These are phyloP conservation scores for Corylus americana DNA, from an alignment of 306 rosid genomes.

Conservation along the genomic window DNA sequence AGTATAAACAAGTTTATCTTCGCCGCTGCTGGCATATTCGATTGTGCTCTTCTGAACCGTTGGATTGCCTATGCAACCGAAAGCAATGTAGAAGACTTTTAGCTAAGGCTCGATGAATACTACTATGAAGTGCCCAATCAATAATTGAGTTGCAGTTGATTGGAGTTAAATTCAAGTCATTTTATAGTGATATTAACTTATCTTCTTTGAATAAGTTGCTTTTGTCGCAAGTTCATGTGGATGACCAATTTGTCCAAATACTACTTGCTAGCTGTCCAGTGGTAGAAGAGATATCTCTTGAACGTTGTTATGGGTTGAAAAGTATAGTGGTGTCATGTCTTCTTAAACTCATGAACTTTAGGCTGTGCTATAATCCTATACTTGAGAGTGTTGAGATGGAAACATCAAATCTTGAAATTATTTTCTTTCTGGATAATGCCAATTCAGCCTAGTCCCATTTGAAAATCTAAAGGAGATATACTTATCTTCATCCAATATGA, in stretches of 20 bases:
- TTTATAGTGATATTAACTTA: too few species aligned
- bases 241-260: not conserved
- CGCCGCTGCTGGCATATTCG: too few species aligned
- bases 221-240: not conserved
- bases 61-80: too few species aligned
- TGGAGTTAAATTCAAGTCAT: slow-evolving; percentile 10
- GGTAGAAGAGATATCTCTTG: not conserved
- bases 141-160: slow-evolving; percentile 4
- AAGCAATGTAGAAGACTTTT: too few species aligned
- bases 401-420: not conserved
- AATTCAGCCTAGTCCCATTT: too few species aligned
- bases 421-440: too few species aligned
- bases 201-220: not conserved
- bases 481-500: not conserved
- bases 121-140: not conserved
- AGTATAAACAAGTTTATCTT: too few species aligned
- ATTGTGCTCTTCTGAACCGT: too few species aligned
- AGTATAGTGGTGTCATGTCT: not conserved
- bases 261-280: not conserved
- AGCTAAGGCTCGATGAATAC: too few species aligned
- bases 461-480: slow-evolving; percentile 14
- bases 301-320: not conserved
- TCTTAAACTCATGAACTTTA: not conserved
- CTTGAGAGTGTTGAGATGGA: not conserved
- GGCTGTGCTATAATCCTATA: not conserved